Conservation (phyloP, 352 stramenopile species). For the Phytophthora melonis region DNA sequence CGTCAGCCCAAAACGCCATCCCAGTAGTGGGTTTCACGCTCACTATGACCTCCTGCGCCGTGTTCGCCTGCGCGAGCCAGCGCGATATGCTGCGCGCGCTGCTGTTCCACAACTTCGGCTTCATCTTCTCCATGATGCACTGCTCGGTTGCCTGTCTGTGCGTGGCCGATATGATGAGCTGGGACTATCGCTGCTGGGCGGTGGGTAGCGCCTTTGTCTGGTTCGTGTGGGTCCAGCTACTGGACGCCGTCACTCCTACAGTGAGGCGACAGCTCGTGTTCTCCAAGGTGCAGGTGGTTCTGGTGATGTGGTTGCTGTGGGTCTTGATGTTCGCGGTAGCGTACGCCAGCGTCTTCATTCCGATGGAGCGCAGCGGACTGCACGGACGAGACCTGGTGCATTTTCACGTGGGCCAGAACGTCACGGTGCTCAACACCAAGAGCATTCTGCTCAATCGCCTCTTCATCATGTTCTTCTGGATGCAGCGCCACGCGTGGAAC, state of each 20-base stretch:
- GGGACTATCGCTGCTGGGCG: conserved; percentile 38
- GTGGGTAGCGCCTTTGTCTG: conserved; percentile 38
- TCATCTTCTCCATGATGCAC: conserved; percentile 47
- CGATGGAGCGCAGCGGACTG: conserved; percentile 35
- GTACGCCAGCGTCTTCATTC: conserved; percentile 41
- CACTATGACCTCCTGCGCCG: conserved; percentile 11
- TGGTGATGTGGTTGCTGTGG: conserved; percentile 28
- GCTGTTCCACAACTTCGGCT: conserved; percentile 46
- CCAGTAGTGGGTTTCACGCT: conserved; percentile 15
- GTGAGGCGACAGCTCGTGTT: conserved; percentile 27
- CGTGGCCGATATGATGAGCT: conserved; percentile 38
- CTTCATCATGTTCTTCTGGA: conserved; percentile 59
- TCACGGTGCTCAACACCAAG: conserved; percentile 44
- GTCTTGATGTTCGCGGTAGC: conserved; percentile 30
- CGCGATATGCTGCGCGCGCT: conserved; percentile 35
- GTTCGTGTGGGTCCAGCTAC: conserved; percentile 42
- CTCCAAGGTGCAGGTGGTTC: conserved; percentile 34
- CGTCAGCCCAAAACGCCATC: background rate
- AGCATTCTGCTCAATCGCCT: conserved; percentile 52
- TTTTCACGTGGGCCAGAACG: conserved; percentile 27
- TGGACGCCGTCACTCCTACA: conserved; percentile 43
- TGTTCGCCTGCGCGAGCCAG: conserved; percentile 35
- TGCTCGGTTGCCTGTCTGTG: conserved; percentile 38
- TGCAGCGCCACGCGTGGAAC: conserved; percentile 46
- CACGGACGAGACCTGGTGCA: conserved; percentile 39